A percentile compares a stretch with the other conserved stretches of the same genome.
phyloP scores from a whole-genome alignment of 352 stramenopile species.

The Pythium vanterpoolii region DNA sequence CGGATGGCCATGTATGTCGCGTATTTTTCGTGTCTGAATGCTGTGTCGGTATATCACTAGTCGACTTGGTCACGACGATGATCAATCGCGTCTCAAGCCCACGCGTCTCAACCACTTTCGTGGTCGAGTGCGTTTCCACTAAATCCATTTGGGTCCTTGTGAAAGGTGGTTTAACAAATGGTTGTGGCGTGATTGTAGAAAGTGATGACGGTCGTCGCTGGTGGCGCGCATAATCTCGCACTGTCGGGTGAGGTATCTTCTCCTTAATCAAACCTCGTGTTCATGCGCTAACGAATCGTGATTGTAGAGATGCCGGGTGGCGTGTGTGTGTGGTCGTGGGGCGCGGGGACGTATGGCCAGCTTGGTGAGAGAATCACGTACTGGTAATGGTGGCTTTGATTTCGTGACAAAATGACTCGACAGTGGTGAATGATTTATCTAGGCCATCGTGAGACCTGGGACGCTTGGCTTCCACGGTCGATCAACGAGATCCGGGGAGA shows the following conservation, averaged over 20 bases:
- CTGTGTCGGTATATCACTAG: conserved; percentile 22
- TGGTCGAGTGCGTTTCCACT: conserved; percentile 41
- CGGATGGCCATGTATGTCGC: not conserved
- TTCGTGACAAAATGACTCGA: too few species aligned
- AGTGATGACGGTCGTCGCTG: conserved; percentile 52
- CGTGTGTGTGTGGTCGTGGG: conserved; percentile 74
- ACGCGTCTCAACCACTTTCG: conserved; percentile 70
- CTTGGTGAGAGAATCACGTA: conserved; percentile 35
- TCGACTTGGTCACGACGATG: conserved; percentile 64
- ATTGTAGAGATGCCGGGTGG: conserved; percentile 48
- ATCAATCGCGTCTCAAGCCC: conserved; percentile 45
- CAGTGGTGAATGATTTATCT: not conserved
- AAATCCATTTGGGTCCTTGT: too few species aligned
- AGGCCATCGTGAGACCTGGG: conserved; percentile 78
- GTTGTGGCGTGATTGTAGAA: conserved; percentile 34
- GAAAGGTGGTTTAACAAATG: not conserved
- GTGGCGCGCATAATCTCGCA: conserved; percentile 65
- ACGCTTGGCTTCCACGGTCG: conserved; percentile 47
- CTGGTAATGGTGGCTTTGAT: not conserved
- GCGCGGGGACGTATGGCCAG: conserved; percentile 54
- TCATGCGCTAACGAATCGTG: not conserved
- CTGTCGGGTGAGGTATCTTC: conserved; percentile 40
- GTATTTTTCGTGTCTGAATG: not conserved
- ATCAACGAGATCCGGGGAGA: conserved; percentile 66
- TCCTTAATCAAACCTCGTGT: not conserved